These are phyloP conservation scores for Pestalotiopsis sp. DNA, from an alignment of 2,329 filamentous ascomycete genomes.

Conservation along the genomic window DNA sequence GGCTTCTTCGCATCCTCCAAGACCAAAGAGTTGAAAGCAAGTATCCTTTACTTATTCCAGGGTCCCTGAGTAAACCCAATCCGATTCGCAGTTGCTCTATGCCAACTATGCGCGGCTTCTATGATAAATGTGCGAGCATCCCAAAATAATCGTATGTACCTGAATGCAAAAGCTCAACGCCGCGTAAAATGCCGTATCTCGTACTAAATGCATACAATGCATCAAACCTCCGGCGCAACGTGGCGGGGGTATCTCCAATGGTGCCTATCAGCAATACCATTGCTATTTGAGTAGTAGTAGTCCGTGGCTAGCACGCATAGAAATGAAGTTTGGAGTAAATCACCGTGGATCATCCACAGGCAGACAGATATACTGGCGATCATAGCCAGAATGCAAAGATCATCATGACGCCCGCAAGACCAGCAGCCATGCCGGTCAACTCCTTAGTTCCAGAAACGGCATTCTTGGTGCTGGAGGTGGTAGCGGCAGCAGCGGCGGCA, in stretches of 20 bases:
- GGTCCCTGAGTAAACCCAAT: not conserved
- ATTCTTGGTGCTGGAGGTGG: conserved; percentile 37
- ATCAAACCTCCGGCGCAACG: conserved; percentile 1
- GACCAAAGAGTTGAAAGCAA: not conserved
- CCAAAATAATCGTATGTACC: conserved; percentile 17
- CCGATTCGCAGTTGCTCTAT: not conserved
- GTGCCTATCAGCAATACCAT: not conserved
- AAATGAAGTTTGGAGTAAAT: not conserved
- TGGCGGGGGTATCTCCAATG: conserved; percentile 4
- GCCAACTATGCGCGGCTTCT: not conserved
- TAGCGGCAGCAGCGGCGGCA: conserved; percentile 29
- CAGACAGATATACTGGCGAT: conserved; percentile 14
- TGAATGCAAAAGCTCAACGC: conserved; percentile 21
- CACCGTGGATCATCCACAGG: not conserved
- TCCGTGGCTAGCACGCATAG: not conserved
- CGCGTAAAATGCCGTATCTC: conserved; percentile 19
- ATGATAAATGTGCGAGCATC: conserved; percentile 2
- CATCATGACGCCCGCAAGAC: conserved; percentile 52
- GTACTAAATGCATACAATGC: not conserved
- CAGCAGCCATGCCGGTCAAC: conserved; percentile 52
- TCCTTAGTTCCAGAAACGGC: conserved; percentile 48
- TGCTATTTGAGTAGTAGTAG: not conserved
- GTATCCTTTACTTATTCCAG: not conserved
- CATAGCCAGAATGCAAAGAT: conserved; percentile 54
- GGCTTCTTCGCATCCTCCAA: not conserved